phyloP scores from a whole-genome alignment of 106 monocot species.

The Dendrobium huoshanense region DNA sequence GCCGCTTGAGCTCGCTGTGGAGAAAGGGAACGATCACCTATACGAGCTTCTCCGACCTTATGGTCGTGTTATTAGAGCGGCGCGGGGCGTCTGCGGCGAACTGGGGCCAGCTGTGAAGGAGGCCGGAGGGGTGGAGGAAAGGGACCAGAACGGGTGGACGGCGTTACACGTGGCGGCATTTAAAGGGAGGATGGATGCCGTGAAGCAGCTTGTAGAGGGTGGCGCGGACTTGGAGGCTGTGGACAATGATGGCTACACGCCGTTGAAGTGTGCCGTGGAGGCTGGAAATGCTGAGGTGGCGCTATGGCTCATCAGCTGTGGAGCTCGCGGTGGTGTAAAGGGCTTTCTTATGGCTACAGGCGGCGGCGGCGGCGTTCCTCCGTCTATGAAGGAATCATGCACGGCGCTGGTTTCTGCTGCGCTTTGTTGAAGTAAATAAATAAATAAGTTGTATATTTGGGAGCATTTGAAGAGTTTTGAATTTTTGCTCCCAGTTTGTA shows the following conservation, averaged over 20 bases:
- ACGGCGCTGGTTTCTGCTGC: neutral
- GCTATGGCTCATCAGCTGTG: slow-evolving; percentile 11
- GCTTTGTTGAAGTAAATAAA: neutral
- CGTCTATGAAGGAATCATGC: neutral
- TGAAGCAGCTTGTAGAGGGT: slow-evolving; percentile 11
- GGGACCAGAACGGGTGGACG: slow-evolving; percentile 43
- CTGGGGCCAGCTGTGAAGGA: neutral
- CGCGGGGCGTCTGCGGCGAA: neutral
- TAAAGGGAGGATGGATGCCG: slow-evolving; percentile 20
- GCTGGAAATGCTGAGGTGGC: slow-evolving; percentile 21
- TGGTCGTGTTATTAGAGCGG: slow-evolving; percentile 6
- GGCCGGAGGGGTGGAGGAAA: slow-evolving; percentile 2
- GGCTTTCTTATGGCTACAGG: neutral
- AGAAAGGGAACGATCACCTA: slow-evolving; percentile 12
- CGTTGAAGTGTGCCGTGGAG: slow-evolving; percentile 26
- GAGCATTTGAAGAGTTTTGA: neutral
- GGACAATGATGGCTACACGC: slow-evolving; percentile 30
- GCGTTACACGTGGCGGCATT: slow-evolving; percentile 31
- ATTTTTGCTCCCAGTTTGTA: neutral
- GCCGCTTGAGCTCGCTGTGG: slow-evolving; percentile 26
- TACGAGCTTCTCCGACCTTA: slow-evolving; percentile 15
- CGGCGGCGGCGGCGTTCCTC: neutral
- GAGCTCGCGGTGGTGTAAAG: slow-evolving; percentile 1
- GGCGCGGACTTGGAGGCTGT: slow-evolving; percentile 19
- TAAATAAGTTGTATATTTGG: too few relatives aligned